A percentile compares a stretch with the other conserved stretches of the same genome.
Evolutionary conservation across 2,329 filamentous ascomycete species (phyloP).

Genomic region (Cladophialophora yegresii): DNA sequence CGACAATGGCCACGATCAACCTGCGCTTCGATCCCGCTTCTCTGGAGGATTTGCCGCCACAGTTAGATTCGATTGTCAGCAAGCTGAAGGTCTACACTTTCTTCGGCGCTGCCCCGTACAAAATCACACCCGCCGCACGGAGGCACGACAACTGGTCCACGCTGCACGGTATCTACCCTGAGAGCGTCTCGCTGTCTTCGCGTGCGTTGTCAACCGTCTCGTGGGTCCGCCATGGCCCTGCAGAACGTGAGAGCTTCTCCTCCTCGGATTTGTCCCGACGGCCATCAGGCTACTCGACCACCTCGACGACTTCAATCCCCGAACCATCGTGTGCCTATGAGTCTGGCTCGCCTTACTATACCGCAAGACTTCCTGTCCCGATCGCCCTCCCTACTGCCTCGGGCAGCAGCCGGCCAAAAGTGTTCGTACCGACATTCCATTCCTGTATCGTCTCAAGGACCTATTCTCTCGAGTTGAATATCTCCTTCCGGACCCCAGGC

Average conservation of each 20-base stretch:
- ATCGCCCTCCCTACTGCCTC: conserved; percentile 56
- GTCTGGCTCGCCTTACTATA: conserved; percentile 58
- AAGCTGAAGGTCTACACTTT: conserved; percentile 62
- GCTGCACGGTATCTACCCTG: conserved; percentile 56
- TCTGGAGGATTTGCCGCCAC: conserved; percentile 54
- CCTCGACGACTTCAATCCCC: conserved; percentile 33
- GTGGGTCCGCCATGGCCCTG: conserved; percentile 55
- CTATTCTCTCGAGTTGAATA: conserved; percentile 62
- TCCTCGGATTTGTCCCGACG: conserved; percentile 42
- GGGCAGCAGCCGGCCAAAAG: conserved; percentile 31
- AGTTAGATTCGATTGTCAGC: conserved; percentile 54
- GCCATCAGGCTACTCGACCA: conserved; percentile 35
- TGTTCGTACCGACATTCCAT: conserved; percentile 70
- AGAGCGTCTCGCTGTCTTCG: conserved; percentile 56
- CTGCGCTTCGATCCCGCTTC: conserved; percentile 63
- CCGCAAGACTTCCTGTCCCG: conserved; percentile 63
- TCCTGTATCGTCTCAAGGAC: conserved; percentile 65
- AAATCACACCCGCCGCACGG: conserved; percentile 51
- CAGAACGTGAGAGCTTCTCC: conserved; percentile 45
- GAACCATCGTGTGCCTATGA: conserved; percentile 41
- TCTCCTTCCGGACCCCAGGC: conserved; percentile 56
- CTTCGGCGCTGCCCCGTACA: conserved; percentile 56
- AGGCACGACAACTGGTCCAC: conserved; percentile 45
- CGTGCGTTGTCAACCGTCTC: conserved; percentile 59
- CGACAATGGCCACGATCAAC: conserved; percentile 58